A percentile compares a stretch with the other conserved stretches of the same genome.
phyloP scores from a whole-genome alignment of 2,329 filamentous ascomycete genomes.

The Ceratocystis smalleyi region DNA sequence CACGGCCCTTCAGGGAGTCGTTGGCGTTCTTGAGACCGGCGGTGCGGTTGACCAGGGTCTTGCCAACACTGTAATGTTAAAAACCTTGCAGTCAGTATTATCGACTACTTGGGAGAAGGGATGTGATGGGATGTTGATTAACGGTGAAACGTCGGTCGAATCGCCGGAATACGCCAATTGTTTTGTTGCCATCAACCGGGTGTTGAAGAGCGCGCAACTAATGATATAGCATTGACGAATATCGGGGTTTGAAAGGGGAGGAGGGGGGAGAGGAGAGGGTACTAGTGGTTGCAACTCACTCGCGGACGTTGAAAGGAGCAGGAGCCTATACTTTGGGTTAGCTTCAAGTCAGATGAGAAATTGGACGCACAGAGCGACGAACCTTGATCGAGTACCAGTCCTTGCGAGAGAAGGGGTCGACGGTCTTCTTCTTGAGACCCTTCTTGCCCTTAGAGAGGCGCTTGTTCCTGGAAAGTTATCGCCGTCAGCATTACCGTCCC shows the following conservation, averaged over 20 bases:
- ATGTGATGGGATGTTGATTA: background rate
- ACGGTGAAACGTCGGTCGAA: background rate
- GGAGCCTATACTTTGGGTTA: slow-evolving; percentile 49
- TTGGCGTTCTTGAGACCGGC: slow-evolving; percentile 99
- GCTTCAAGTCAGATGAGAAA: slow-evolving; percentile 10
- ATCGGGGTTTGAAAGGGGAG: background rate
- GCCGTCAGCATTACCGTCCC: slow-evolving; percentile 18
- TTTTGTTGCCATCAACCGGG: background rate
- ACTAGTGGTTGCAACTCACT: slow-evolving; percentile 48
- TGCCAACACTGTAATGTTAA: slow-evolving; percentile 63
- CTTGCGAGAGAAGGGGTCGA: slow-evolving; percentile 95
- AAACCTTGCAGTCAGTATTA: slow-evolving; percentile 14
- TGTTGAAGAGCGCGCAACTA: no score
- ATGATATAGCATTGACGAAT: background rate
- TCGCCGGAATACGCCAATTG: background rate
- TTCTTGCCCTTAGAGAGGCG: slow-evolving; percentile 99
- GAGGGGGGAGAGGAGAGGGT: no score
- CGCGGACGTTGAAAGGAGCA: slow-evolving; percentile 86
- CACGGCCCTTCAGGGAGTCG: slow-evolving; percentile 95
- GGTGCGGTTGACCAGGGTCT: slow-evolving; percentile 98
- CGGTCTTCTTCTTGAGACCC: slow-evolving; percentile 98
- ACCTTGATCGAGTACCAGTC: slow-evolving; percentile 98
- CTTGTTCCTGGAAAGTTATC: slow-evolving; percentile 63
- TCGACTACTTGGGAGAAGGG: background rate
- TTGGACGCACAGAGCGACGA: slow-evolving; percentile 21